These are phyloP conservation scores for Cordyceps militaris DNA, from an alignment of 2,329 filamentous ascomycete species.

Conservation along the genomic window DNA sequence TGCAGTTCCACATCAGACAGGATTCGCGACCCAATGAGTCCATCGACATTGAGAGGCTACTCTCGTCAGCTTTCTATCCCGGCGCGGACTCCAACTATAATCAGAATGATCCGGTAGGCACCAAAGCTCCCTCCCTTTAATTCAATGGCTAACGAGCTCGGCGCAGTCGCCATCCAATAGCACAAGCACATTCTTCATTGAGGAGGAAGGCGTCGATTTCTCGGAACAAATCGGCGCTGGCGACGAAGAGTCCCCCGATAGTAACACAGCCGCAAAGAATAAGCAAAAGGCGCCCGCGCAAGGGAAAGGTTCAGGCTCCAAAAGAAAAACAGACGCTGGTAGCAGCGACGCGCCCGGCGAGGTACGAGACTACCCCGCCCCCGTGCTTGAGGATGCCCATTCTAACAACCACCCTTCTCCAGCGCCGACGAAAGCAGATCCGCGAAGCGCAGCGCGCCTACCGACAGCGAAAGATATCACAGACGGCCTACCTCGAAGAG, in stretches of 20 bases:
- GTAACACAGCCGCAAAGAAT: neutral
- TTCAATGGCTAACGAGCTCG: neutral
- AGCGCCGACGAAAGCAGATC: slow-evolving; percentile 74
- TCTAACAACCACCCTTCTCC: too few species aligned
- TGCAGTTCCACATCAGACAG: neutral
- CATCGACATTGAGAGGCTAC: slow-evolving; percentile 2
- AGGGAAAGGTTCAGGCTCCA: neutral
- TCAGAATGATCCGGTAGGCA: neutral
- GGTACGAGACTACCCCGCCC: neutral
- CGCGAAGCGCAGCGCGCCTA: slow-evolving; percentile 74
- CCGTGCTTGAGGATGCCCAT: neutral
- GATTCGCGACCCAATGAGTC: neutral
- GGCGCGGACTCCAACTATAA: neutral
- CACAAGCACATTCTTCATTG: neutral
- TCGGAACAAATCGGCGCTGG: neutral
- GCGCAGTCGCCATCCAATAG: neutral
- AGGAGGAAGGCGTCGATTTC: neutral
- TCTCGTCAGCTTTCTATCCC: slow-evolving; percentile 6
- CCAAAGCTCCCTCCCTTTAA: neutral
- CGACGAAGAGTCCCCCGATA: neutral
- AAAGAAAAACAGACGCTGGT: neutral
- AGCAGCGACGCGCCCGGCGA: neutral
- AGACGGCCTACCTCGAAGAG: slow-evolving; percentile 61
- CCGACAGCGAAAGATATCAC: slow-evolving; percentile 68
- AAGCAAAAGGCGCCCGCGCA: neutral